Base-by-base conservation (phyloP, 192 early-diverging fungal species). In the Entophlyctis luteolus region DNA sequence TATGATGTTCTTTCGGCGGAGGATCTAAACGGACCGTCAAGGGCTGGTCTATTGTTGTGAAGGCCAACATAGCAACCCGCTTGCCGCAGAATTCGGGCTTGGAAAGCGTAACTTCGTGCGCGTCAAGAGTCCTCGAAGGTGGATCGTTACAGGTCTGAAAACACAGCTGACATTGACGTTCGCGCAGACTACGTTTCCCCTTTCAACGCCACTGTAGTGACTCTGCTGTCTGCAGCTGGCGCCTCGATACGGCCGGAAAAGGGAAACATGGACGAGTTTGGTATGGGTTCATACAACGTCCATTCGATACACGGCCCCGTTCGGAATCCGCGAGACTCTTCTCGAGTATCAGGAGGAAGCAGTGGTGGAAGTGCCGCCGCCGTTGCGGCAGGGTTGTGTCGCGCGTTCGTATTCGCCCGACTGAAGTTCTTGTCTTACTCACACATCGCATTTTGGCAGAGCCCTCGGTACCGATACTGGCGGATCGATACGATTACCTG, bases 231-330 rank as follows among this genome's bases (percentile, higher is more conserved):
- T 25, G 60, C 79, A 0, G 79, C 84, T 1, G 91, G 93, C 0
- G 87, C 81, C 0, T 74, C 89, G n/a, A 75, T 89, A 8, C 18
- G 29, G 12, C 22, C 33, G 2, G 93, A 89, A 23, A 93, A 92
- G 58, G 80, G 88, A 16, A 95, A 96, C 72, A 89, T 96, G 90
- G 95, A 98, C 74, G 93, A 98, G 72, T 98, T 95, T 86, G 95
- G 92, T 16, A 98, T 98, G 93, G 95, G 95, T 35, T 84, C 83
- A 23, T 72, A 71, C 23, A 83, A 77, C 50, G 42, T 80, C 1
- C 74, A 84, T 55, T 78, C 76, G 33, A 46, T 35, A 27, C 63
- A 62, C 71, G 84, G 85, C 4, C 72, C 75, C 10, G 71, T 69
- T 0, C 25, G 47, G 8, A 77, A 81, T 59, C 71, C 75, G 1